Evolutionary conservation across 495 filamentous ascomycete species (phyloP).

Genomic region (Bombardia bombarda): DNA sequence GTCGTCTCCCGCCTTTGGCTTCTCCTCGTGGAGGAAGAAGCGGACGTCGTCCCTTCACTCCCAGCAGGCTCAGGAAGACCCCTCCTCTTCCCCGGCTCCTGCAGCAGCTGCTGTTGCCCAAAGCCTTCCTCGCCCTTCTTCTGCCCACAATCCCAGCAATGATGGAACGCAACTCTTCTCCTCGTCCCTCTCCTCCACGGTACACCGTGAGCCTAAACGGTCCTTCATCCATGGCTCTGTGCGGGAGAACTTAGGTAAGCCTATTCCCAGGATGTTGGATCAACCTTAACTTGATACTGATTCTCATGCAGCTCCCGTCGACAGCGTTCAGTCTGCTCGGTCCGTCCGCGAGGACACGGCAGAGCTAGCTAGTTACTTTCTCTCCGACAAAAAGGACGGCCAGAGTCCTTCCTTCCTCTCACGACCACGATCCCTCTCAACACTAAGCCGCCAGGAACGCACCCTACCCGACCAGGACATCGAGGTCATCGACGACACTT

Average conservation of each 20-base stretch:
- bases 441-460: slow-evolving; percentile 11
- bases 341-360: slow-evolving; percentile 86
- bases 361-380: slow-evolving; percentile 78
- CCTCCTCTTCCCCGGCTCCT: slow-evolving; percentile 7
- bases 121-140: slow-evolving; percentile 5
- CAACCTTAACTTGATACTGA: neutral
- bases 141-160: slow-evolving; percentile 2
- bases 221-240: slow-evolving; percentile 74
- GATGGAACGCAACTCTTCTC: slow-evolving; percentile 30
- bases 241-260: slow-evolving; percentile 54
- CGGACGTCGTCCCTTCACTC: slow-evolving; percentile 26
- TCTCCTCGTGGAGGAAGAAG: slow-evolving; percentile 32
- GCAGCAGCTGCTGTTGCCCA: too few relatives aligned
- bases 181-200: slow-evolving; percentile 29
- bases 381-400: slow-evolving; percentile 52
- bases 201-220: slow-evolving; percentile 59
- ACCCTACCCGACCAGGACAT: slow-evolving; percentile 10
- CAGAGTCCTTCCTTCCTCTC: slow-evolving; percentile 32
- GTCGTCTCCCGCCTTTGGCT: slow-evolving; percentile 28
- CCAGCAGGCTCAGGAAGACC: slow-evolving; percentile 21
- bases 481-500: neutral
- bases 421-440: slow-evolving; percentile 26
- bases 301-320: slow-evolving; percentile 34
- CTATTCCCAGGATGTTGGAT: too few relatives aligned
- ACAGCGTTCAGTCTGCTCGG: slow-evolving; percentile 63